Evolutionary conservation across 2,329 filamentous ascomycete genomes (phyloP), one percentile per base, ranked within the genome.

Genomic region (Phialemonium atrogriseum): DNA sequence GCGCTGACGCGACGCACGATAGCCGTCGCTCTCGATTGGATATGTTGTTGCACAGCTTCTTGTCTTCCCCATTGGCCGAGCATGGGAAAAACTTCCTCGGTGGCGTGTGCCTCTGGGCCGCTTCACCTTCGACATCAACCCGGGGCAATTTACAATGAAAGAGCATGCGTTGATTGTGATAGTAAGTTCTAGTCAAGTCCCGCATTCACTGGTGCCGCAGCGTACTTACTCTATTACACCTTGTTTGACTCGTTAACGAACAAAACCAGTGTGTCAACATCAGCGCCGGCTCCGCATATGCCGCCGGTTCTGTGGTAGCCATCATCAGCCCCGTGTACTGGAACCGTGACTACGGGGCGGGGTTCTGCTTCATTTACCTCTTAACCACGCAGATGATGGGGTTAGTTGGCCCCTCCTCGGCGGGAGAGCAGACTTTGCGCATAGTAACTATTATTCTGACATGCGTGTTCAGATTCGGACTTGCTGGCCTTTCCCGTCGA

Each of bases 141-240:
- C 71, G 0, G 70, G 70, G 0, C 65, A 64, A 2, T 77, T 77
- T 46, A 68, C 66, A 33, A 66, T 66, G 44, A 77, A 77, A 52
- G 73, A 77, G 49, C 73, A 77, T 45, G 62, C 71, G 58, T 51
- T 75, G 30, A 68, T 75, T 37, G 62, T 66, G 18, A 70, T 74
- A 49, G 73, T 74, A 68, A 21, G 19, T 9, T 9, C n/a, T 23
- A 23, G 21, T 23, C 21, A 23, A 23, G n/a, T n/a, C n/a, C 21
- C n/a, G n/a, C 9, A 23, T 23, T 23, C n/a, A 9, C 21, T 23
- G 21, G 9, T 33, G 79, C 80, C 47, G 68, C 70, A 10, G 64
- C 65, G 10, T 61, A 55, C 43, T 56, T 55, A 15, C 46, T 57
- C 10, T 66, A 67, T 0, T 70, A 70, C 42, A 68, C 66, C 1